Evolutionary conservation across 148 eudicot species (phyloP), one percentile per base, ranked within the genome.

Genomic region (Rhododendron williamsianum): DNA sequence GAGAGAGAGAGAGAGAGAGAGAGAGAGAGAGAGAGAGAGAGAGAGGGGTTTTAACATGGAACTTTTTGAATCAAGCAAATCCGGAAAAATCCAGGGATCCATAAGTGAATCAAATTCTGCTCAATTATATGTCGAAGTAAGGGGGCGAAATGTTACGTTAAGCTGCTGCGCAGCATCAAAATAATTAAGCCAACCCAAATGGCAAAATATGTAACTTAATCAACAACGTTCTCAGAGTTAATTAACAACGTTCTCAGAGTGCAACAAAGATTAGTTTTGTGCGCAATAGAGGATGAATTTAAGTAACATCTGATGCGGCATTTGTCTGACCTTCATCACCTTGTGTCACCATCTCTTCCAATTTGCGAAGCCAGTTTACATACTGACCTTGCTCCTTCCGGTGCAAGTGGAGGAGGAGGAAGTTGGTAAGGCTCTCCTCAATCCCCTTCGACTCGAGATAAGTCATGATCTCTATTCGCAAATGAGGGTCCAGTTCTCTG

Each of bases 351-450:
- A 65, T 65, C 72, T 65, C 86, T 87, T 91, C 88, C 76, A 96
- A 89, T 79, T 90, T 96, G 81, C 86, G 93, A 85, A 96, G 88
- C 98, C 98, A 96, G 83, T 86, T 90, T 35, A 92, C 84, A 36
- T 96, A 96, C 88, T 94, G 96, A 63, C 83, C 88, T 86, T 93
- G 93, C 93, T 96, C 98, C 90, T 92, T 94, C 69, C 88, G 91
- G 88, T 96, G 98, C 78, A 96, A 81, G 87, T 94, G 91, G 86
- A 63, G 84, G 46, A 92, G 87, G 85, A 96, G 92, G 87, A 90
- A 93, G 83, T 86, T 88, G 56, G 89, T 78, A 19, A 96, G 48
- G 86, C 85, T 87, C 84, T 91, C 85, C 33, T 90, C 87, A 23
- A 96, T 90, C 63, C 98, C 98, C 84, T 88, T 93, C 6, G 93